phyloP scores from a whole-genome alignment of 2,329 filamentous ascomycete species.

The Ophiosphaerella herpotricha region DNA sequence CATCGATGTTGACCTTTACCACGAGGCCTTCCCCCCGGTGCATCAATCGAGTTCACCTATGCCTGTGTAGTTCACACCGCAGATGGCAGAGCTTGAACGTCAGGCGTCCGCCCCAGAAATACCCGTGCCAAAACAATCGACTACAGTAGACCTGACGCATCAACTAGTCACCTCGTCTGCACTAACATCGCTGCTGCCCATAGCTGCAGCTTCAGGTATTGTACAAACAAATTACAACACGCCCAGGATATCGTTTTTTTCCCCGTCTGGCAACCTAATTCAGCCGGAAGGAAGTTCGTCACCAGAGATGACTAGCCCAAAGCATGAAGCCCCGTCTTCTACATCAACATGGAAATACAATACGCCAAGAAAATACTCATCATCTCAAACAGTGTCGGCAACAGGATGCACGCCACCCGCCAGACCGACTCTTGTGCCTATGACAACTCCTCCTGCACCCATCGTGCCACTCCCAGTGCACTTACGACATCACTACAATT shows the following conservation, averaged over 20 bases:
- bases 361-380: slow-evolving; percentile 1
- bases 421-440: slow-evolving; percentile 25
- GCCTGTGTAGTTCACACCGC: slow-evolving; percentile 32
- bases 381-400: slow-evolving; percentile 10
- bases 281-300: slow-evolving; percentile 27
- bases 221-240: slow-evolving; percentile 32
- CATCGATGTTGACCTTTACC: slow-evolving; percentile 41
- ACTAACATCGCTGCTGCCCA: slow-evolving; percentile 42
- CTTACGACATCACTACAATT: slow-evolving; percentile 28
- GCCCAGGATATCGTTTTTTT: slow-evolving; percentile 39
- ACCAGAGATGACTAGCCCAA: slow-evolving; percentile 10
- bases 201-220: slow-evolving; percentile 45
- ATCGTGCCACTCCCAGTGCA: slow-evolving; percentile 27
- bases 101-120: slow-evolving; percentile 16
- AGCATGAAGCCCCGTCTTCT: slow-evolving; percentile 10
- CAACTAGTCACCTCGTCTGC: slow-evolving; percentile 42
- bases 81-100: slow-evolving; percentile 23
- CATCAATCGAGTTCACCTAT: slow-evolving; percentile 28
- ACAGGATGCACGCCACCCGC: slow-evolving; percentile 13
- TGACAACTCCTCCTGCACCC: slow-evolving; percentile 24
- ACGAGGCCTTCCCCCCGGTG: slow-evolving; percentile 15
- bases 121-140: slow-evolving; percentile 7
- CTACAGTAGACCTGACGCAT: slow-evolving; percentile 3
- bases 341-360: slow-evolving; percentile 14
- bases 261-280: slow-evolving; percentile 43